phyloP scores from a whole-genome alignment of 1,139 yeast species.

The Pichia sp. region DNA sequence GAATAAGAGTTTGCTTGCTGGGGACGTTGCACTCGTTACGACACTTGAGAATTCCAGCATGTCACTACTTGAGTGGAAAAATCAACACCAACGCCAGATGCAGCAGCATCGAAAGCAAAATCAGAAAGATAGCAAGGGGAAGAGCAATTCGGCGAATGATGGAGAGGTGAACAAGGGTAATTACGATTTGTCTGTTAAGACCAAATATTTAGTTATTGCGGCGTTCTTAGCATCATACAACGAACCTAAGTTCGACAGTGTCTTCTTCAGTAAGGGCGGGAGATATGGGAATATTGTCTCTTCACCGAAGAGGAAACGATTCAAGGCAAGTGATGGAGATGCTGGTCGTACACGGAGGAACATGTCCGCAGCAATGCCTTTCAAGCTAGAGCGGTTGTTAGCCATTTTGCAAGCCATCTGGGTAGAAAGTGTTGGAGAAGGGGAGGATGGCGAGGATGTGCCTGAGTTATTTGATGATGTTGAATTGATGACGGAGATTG shows the following conservation, averaged over 20 bases:
- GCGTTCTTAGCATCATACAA: constrained; percentile 45
- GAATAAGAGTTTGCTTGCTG: constrained; percentile 21
- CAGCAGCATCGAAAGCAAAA: neutral
- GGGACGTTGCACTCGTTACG: constrained; percentile 20
- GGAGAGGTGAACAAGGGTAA: constrained; percentile 12
- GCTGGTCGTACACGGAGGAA: constrained; percentile 36
- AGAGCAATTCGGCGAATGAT: neutral
- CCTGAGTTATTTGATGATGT: constrained; percentile 35
- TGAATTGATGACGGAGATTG: constrained; percentile 43
- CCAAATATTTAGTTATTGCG: constrained; percentile 46
- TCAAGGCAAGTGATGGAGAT: constrained; percentile 15
- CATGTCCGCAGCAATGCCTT: constrained; percentile 37
- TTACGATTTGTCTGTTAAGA: constrained; percentile 38
- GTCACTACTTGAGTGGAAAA: constrained; percentile 7
- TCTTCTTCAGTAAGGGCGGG: constrained; percentile 23
- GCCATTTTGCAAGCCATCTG: constrained; percentile 47
- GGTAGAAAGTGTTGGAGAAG: constrained; percentile 19
- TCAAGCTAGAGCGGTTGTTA: constrained; percentile 44
- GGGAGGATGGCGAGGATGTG: constrained; percentile 24
- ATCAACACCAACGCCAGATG: neutral
- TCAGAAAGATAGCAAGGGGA: neutral
- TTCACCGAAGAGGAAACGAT: constrained; percentile 27
- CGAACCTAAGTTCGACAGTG: constrained; percentile 38
- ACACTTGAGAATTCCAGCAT: constrained; percentile 14
- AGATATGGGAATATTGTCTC: constrained; percentile 16